A percentile compares a stretch with the other conserved stretches of the same genome.
These are phyloP conservation scores for Thinopyrum obtusiflorum DNA, from an alignment of 202 grass and related monocot genomes.

Conservation along the genomic window DNA sequence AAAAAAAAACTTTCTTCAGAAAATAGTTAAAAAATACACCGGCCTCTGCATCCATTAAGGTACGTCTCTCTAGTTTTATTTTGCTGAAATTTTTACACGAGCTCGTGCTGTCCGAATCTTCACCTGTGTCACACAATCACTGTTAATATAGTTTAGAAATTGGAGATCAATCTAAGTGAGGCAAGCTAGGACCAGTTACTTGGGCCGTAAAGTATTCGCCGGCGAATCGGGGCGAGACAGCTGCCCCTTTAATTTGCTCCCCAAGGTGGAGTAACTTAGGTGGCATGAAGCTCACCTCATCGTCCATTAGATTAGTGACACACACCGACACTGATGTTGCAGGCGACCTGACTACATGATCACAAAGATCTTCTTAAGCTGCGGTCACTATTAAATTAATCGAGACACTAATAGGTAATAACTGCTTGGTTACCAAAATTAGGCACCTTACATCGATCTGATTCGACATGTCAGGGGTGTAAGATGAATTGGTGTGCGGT, in stretches of 20 bases:
- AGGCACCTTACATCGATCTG: not conserved
- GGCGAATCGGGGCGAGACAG: not conserved
- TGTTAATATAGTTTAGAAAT: not conserved
- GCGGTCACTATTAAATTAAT: not conserved
- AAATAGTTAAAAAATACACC: too few species aligned
- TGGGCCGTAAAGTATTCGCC: not conserved
- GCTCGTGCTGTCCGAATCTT: not conserved
- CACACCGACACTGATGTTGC: not conserved
- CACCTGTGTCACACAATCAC: not conserved
- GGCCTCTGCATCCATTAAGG: too few species aligned
- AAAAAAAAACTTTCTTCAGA: too few species aligned
- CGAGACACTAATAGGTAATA: too few species aligned
- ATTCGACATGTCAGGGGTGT: too few species aligned
- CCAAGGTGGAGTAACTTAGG: constrained; percentile 23
- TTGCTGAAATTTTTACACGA: not conserved
- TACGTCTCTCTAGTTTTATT: not conserved
- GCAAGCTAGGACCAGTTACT: not conserved
- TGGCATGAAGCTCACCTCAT: not conserved
- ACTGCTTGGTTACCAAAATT: not conserved
- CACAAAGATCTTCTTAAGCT: not conserved
- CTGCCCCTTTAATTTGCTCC: constrained; percentile 27
- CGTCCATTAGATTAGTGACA: not conserved
- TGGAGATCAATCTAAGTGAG: not conserved
- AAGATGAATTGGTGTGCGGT: too few species aligned
- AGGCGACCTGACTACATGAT: not conserved